Evolutionary conservation across 2,329 filamentous ascomycete genomes (phyloP), one percentile per base, ranked within the genome.

Genomic region (Ophidiomyces ophidiicola): DNA sequence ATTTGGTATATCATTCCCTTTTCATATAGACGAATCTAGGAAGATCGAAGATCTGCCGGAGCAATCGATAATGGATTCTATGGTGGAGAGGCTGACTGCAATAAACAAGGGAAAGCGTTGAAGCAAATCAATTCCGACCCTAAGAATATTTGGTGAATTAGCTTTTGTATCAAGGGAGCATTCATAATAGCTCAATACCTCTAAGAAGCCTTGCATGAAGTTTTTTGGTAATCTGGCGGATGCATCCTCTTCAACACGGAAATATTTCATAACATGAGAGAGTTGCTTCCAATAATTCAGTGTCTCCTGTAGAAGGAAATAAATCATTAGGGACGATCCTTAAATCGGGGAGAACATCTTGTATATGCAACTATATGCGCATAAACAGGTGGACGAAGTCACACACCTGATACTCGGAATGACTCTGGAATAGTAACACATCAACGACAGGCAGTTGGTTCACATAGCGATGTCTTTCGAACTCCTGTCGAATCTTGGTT

Each of bases 281-380:
- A 87, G 72, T 66, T 98, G 90, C 67, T 94, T 94, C 90, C 90
- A 98, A 72, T 82, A 98, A 69, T 98, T 98, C 71, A 98, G 77
- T 39, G 83, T 98, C 72, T 98, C 90, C 87, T 94, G 43, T 37
- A 36, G 15, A 17, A 18, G 25, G 20, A 29, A 18, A 18, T 6
- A n/a, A 18, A 32, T 52, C 42, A 29, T 28, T n/a, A 41, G 31
- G 30, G n/a, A 6, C 6, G 24, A 7, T 26, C 24, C n/a, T 7
- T n/a, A 26, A n/a, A 28, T 8, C 8, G 4, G 8, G 14, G 25
- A 28, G 25, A 28, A 28, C 32, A 37, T 18, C 6, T 11, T n/a
- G n/a, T n/a, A n/a, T n/a, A n/a, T n/a, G n/a, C n/a, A n/a, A n/a
- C n/a, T n/a, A n/a, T n/a, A n/a, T n/a, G n/a, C n/a, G n/a, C n/a